These are phyloP conservation scores for Beta vulgaris DNA, from an alignment of 148 eudicot genomes.

Conservation along the genomic window DNA sequence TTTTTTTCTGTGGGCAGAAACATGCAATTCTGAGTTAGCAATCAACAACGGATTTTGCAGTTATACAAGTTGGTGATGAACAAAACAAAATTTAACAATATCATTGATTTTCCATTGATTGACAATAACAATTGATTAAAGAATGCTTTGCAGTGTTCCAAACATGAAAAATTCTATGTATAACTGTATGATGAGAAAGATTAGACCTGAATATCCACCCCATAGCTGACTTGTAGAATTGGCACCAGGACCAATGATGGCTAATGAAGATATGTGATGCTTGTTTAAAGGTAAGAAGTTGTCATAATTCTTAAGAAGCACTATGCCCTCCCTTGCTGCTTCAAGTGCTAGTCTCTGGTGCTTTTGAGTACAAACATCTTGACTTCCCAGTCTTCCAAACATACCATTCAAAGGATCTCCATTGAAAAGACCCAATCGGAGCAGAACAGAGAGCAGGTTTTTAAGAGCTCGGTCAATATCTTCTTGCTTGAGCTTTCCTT, in stretches of 20 bases:
- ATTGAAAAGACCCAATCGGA: conserved; percentile 78
- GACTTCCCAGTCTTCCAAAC: conserved; percentile 58
- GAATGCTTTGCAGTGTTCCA: not conserved
- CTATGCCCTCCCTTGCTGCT: conserved; percentile 85
- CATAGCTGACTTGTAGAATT: conserved; percentile 52
- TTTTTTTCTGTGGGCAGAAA: no score
- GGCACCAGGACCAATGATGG: conserved; percentile 82
- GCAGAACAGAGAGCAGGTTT: conserved; percentile 68
- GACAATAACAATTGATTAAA: no score
- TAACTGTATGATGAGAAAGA: not conserved
- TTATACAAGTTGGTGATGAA: no score
- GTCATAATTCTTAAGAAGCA: conserved; percentile 77
- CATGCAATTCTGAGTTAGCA: no score
- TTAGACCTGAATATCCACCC: conserved; percentile 81
- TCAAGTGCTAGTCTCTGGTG: conserved; percentile 81
- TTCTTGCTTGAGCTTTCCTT: conserved; percentile 64
- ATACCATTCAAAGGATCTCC: conserved; percentile 56
- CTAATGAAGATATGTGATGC: conserved; percentile 54
- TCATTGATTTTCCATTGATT: no score
- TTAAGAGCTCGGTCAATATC: conserved; percentile 78
- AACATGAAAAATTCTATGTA: not conserved
- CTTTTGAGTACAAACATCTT: conserved; percentile 65
- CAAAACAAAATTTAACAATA: no score
- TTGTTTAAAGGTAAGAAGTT: conserved; percentile 66
- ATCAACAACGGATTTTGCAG: no score